phyloP scores from a whole-genome alignment of 306 rosid species.

The Glycine tomentella region DNA sequence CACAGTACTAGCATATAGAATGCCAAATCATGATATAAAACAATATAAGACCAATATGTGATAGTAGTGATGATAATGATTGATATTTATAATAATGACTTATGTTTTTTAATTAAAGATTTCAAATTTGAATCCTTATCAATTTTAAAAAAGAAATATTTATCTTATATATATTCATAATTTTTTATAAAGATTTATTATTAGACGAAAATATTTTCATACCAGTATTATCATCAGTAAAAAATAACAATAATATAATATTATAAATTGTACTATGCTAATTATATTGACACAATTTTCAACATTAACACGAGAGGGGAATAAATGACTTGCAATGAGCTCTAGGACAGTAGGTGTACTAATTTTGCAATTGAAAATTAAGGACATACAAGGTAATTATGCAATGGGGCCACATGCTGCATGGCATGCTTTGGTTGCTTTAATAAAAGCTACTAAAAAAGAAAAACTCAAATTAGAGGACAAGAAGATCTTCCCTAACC shows the following conservation, averaged over 20 bases:
- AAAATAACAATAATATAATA: not conserved
- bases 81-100: no score
- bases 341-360: constrained; percentile 45
- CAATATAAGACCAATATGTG: no score
- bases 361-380: constrained; percentile 47
- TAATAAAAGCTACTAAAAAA: constrained; percentile 58
- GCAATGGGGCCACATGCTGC: constrained; percentile 74
- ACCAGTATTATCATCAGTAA: no score
- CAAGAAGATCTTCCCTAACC: constrained; percentile 66
- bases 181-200: no score
- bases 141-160: no score
- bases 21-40: constrained; percentile 42
- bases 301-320: constrained; percentile 5
- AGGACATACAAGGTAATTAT: constrained; percentile 44
- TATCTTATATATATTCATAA: no score
- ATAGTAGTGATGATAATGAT: no score
- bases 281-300: constrained; percentile 38
- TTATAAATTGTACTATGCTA: not conserved
- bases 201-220: no score
- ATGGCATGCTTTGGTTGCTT: constrained; percentile 81
- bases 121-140: no score
- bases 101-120: no score
- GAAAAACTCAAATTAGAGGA: constrained; percentile 49
- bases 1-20: not conserved
- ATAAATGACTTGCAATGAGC: constrained; percentile 41